phyloP scores from a whole-genome alignment of 1,139 yeast genomes.

The Lodderomyces margitis region DNA sequence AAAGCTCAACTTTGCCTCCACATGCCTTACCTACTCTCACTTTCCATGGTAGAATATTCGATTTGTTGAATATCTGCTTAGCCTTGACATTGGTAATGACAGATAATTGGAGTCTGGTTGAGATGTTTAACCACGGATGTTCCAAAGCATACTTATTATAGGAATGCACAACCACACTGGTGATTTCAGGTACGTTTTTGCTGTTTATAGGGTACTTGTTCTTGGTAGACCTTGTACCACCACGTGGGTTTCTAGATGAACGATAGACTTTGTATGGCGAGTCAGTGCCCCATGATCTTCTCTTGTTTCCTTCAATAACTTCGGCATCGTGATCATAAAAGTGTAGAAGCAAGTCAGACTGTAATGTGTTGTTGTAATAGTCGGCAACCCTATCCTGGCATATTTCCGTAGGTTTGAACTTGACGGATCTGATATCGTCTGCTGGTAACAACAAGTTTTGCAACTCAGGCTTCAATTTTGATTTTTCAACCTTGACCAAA shows the following conservation, averaged over 20 bases:
- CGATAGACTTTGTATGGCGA: slow-evolving; percentile 91
- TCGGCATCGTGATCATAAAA: slow-evolving; percentile 66
- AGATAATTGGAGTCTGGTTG: slow-evolving; percentile 79
- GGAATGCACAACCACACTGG: slow-evolving; percentile 67
- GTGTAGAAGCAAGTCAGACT: slow-evolving; percentile 74
- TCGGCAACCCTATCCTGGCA: slow-evolving; percentile 79
- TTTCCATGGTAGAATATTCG: slow-evolving; percentile 85
- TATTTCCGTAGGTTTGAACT: slow-evolving; percentile 67
- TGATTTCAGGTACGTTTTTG: slow-evolving; percentile 69
- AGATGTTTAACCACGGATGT: slow-evolving; percentile 70
- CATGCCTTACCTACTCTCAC: slow-evolving; percentile 85
- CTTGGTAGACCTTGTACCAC: slow-evolving; percentile 66
- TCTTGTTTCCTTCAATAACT: slow-evolving; percentile 61
- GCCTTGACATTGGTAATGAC: slow-evolving; percentile 94
- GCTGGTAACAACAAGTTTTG: slow-evolving; percentile 64
- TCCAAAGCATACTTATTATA: slow-evolving; percentile 75
- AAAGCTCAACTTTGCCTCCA: slow-evolving; percentile 82
- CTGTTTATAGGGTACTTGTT: slow-evolving; percentile 65
- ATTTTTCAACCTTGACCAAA: slow-evolving; percentile 69
- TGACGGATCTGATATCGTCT: slow-evolving; percentile 74
- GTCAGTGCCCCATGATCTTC: slow-evolving; percentile 82
- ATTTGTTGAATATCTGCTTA: slow-evolving; percentile 64
- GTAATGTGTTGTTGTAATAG: slow-evolving; percentile 70
- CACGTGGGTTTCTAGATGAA: slow-evolving; percentile 62
- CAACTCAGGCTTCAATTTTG: slow-evolving; percentile 65